These are phyloP conservation scores for Rhamnella rubrinervis DNA, from an alignment of 331 rosid species.

Conservation along the genomic window DNA sequence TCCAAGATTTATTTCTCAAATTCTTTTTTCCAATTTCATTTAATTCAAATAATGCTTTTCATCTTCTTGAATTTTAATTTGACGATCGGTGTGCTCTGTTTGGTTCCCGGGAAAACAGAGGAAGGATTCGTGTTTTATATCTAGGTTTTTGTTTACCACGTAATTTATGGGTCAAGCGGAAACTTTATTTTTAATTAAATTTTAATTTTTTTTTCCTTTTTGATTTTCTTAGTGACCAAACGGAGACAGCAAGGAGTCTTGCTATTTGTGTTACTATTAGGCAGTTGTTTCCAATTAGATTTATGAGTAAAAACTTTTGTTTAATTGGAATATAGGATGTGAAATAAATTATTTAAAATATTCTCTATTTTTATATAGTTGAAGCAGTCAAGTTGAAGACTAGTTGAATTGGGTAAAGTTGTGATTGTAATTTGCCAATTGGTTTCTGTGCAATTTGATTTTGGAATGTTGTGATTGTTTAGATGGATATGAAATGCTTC, in stretches of 20 bases:
- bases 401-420: background rate
- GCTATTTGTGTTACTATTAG: background rate
- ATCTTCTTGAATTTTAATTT: background rate
- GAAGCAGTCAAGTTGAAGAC: background rate
- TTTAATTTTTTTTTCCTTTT: background rate
- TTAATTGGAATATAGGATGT: background rate
- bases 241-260: too few relatives aligned
- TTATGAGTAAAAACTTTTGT: background rate
- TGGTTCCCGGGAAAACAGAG: constrained; percentile 14
- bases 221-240: background rate
- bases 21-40: background rate
- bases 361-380: background rate
- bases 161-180: background rate
- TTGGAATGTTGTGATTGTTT: background rate
- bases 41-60: background rate
- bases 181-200: background rate
- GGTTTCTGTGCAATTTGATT: background rate
- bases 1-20: background rate
- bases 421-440: background rate
- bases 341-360: background rate
- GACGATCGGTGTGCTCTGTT: constrained; percentile 12
- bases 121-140: background rate
- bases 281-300: background rate
- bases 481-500: too few relatives aligned
- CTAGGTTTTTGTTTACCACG: background rate